Percentiles rank a stretch among this genome's conserved stretches.
Conservation (phyloP, 2,329 filamentous ascomycete genomes). For the Amauroascus verrucosus region DNA sequence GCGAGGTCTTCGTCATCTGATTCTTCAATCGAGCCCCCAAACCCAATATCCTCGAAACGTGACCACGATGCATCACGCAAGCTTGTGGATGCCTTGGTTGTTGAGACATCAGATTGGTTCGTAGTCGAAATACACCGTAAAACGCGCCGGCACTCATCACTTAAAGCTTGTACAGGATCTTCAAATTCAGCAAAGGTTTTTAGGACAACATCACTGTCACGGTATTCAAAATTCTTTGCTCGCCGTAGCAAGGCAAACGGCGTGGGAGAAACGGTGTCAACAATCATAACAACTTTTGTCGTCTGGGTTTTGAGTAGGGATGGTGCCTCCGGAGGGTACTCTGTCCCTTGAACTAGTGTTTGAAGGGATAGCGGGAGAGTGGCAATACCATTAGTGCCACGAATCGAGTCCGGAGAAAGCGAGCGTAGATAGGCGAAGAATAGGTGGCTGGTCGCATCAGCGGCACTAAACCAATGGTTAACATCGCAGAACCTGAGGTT, state of each 20-base stretch:
- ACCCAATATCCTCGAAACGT: constrained; percentile 89
- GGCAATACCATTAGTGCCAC: constrained; percentile 66
- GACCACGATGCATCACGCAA: constrained; percentile 88
- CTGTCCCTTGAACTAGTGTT: constrained; percentile 79
- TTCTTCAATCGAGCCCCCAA: constrained; percentile 64
- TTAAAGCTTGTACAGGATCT: constrained; percentile 76
- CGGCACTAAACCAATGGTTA: constrained; percentile 50
- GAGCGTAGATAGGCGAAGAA: constrained; percentile 97
- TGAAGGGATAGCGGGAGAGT: constrained; percentile 82
- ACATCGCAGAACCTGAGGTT: constrained; percentile 11
- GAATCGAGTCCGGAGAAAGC: constrained; percentile 63
- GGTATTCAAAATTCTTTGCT: constrained; percentile 90
- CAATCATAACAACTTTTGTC: constrained; percentile 90
- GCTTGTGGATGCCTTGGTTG: constrained; percentile 59
- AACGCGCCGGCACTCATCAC: constrained; percentile 87
- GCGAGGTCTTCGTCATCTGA: constrained; percentile 44
- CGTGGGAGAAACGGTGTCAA: constrained; percentile 86
- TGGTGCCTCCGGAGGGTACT: constrained; percentile 79
- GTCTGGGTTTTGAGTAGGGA: constrained; percentile 67
- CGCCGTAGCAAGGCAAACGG: constrained; percentile 83
- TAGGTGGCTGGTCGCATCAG: constrained; percentile 89
- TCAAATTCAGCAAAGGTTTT: constrained; percentile 80
- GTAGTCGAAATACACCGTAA: constrained; percentile 76
- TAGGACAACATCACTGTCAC: constrained; percentile 74
- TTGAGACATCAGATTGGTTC: constrained; percentile 72